Base-by-base conservation (phyloP, 202 grass and related monocot species). In the Setaria viridis region DNA sequence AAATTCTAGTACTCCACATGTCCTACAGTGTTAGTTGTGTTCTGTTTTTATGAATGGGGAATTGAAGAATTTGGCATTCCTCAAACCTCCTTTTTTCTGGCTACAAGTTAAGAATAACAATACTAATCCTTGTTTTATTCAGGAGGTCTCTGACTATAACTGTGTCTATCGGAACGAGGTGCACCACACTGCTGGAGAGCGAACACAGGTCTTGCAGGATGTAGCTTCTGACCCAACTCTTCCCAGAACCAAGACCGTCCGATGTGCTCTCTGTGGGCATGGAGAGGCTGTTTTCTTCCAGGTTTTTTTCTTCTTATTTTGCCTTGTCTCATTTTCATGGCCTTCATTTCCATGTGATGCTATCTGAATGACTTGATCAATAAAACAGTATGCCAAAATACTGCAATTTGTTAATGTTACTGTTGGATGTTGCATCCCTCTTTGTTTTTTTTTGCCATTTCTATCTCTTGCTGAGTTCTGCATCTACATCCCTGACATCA, bases 211-310 rank as follows among this genome's bases (percentile, higher is more conserved):
- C 17, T 47, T 97, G 67, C 92, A 94, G 30, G 94, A 97, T 20
- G 94, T 97, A 0, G 86, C 94, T 21, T 86, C 88, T 11, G 94
- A 97, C 50, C 94, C 94, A 49, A 97, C 94, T 6, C 90, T 97
- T 21, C 92, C 90, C 48, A 91, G 92, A 4, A 94, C 90, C 11
- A 97, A 94, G 78, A 4, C 76, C 5, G 92, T 92, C 33, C 80
- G 89, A 41, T 97, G 94, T 21, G 9, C 32, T 2, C 43, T 59
- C 39, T 97, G 94, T 51, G 88, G 92, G 15, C 94, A 97, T 41
- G 92, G 92, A 16, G 94, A 97, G 77, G 94, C 92, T 13, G 92
- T 97, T 33, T 97, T 94, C 90, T 97, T 97, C 86, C 88, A 97
- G 94, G 91, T 93, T 17, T 35, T 75, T 49, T 20, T 62, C 34